A percentile compares a stretch with the other conserved stretches of the same genome.
These are phyloP conservation scores for Penicillium hesseltinei DNA, from an alignment of 2,329 filamentous ascomycete species.

Conservation along the genomic window DNA sequence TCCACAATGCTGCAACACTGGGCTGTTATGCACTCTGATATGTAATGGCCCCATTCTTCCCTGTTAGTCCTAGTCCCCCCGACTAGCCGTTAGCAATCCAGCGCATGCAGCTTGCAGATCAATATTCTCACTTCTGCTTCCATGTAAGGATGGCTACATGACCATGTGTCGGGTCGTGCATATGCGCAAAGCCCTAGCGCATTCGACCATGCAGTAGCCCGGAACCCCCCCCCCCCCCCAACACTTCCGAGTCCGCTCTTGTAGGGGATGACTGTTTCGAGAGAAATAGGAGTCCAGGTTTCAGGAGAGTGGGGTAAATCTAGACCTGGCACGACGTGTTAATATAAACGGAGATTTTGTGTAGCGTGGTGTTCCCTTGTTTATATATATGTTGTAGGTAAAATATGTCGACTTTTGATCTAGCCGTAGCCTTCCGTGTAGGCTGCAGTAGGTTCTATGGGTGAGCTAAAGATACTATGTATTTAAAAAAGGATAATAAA, in stretches of 20 bases:
- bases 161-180: conserved; percentile 1
- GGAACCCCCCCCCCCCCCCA: not conserved
- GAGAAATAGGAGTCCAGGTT: conserved; percentile 8
- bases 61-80: not conserved
- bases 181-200: not conserved
- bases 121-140: conserved; percentile 2
- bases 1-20: conserved; percentile 22
- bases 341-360: not conserved
- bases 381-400: not conserved
- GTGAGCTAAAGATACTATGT: not conserved
- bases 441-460: not conserved
- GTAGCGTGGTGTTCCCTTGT: not conserved
- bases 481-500: not conserved
- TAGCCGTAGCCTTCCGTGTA: not conserved
- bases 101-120: conserved; percentile 13
- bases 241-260: conserved; percentile 1
- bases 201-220: conserved; percentile 7
- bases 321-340: not conserved
- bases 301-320: conserved; percentile 1
- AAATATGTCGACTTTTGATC: not conserved
- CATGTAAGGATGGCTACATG: not conserved
- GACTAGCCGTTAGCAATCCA: conserved; percentile 12
- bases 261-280: conserved; percentile 2
- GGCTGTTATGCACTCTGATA: not conserved
- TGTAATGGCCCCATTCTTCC: not conserved